Conservation (phyloP, 1,139 yeast genomes). For the Lodderomyces beijingensis region DNA sequence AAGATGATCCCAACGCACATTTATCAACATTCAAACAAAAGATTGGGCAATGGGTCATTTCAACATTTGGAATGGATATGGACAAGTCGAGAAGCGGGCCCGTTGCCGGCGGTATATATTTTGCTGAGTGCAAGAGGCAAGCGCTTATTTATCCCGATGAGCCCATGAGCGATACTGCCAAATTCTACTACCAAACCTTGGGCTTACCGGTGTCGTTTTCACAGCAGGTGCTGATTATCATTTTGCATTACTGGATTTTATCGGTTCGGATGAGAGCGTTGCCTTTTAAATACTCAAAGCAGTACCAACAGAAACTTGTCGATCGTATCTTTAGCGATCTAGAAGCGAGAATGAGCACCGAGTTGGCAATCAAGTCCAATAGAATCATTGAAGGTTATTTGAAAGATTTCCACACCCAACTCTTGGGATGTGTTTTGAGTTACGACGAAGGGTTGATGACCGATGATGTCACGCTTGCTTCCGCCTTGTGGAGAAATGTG, state of each 20-base stretch:
- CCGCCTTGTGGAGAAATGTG: constrained; percentile 87
- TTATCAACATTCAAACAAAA: constrained; percentile 68
- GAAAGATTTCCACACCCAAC: constrained; percentile 86
- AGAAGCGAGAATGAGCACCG: constrained; percentile 79
- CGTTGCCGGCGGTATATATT: constrained; percentile 84
- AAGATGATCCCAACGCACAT: constrained; percentile 40
- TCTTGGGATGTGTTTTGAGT: constrained; percentile 83
- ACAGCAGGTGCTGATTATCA: constrained; percentile 92
- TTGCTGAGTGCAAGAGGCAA: constrained; percentile 82
- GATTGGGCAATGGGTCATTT: constrained; percentile 69
- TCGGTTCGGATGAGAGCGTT: constrained; percentile 93
- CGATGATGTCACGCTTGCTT: constrained; percentile 79
- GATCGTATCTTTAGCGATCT: constrained; percentile 88
- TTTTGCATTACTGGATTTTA: constrained; percentile 89
- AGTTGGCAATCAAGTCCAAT: constrained; percentile 79
- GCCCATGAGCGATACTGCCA: constrained; percentile 59
- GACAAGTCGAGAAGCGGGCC: constrained; percentile 91
- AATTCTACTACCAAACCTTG: constrained; percentile 73
- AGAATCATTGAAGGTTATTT: constrained; percentile 80
- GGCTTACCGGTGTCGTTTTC: constrained; percentile 82
- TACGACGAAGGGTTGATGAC: constrained; percentile 89
- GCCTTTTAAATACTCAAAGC: constrained; percentile 84
- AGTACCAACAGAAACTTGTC: constrained; percentile 87
- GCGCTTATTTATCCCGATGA: constrained; percentile 73
- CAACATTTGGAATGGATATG: constrained; percentile 75